Base-by-base conservation (phyloP, 805 yeast species). In the Saccharomyces jurei region DNA sequence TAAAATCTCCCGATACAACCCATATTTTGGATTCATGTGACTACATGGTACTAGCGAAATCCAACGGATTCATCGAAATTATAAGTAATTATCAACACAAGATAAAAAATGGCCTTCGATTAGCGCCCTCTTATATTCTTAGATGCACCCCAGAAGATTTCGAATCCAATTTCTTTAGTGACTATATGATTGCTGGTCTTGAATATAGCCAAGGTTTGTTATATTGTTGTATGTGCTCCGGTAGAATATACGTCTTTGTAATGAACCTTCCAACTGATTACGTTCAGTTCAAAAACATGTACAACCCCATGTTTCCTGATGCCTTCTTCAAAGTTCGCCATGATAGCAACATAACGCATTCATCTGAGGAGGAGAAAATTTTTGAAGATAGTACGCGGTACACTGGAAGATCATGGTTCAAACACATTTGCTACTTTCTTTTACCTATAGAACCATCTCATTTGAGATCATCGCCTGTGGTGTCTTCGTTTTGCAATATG, bases 61-160 rank as follows among this genome's bases (percentile, higher is more conserved):
- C 64, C 11, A 63, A 62, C 57, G 70, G 71, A 4, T 52, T 62
- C 22, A 62, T 68, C 21, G 70, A 66, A 50, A 55, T 68, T n/a
- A 54, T 65, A 3, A 54, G 52, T 32, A 66, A 67, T 53, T 65
- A 59, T 48, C 56, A 58, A 28, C 58, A 55, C 30, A 62, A 62
- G 50, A 8, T 61, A 4, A 41, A 51, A 8, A 52, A 56, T 27
- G 49, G 48, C 1, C 5, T 53, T 3, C 27, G 57, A 1, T 31
- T 67, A 46, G 49, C 52, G n/a, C 61, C 70, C 13, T 44, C 54
- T 3, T 64, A 49, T 52, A 48, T 62, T 21, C 51, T 68, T 10
- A 54, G 58, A 49, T 65, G 70, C 51, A 53, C 55, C 1, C 67
- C 68, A 5, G 59, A 62, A 50, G 62, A 56, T 10, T 29, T 41